Conservation (phyloP, 2,329 filamentous ascomycete species). For the Fusarium sp. region DNA sequence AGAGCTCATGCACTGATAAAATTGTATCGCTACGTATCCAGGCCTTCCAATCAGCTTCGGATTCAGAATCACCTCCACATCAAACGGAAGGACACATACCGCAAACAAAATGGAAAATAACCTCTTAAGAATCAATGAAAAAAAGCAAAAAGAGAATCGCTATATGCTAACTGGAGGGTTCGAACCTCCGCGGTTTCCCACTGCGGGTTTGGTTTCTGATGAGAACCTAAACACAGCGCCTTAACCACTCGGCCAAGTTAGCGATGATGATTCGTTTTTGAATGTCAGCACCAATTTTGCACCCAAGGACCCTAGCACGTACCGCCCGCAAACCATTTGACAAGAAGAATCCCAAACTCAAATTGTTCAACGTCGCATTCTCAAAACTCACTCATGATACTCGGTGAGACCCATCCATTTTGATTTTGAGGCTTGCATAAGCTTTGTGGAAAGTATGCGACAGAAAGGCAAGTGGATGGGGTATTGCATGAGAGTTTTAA, state of each 20-base stretch:
- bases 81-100: too few species aligned
- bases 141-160: conserved; percentile 16
- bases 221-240: conserved; percentile 43
- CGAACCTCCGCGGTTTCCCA: conserved; percentile 44
- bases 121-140: fast-evolving
- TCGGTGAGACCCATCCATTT: not conserved
- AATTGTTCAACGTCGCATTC: not conserved
- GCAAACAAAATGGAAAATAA: too few species aligned
- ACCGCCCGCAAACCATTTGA: fast-evolving
- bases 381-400: not conserved
- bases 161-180: conserved; percentile 42
- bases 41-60: too few species aligned
- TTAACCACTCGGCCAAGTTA: conserved; percentile 45
- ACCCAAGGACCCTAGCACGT: fast-evolving
- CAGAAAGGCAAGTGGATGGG: not conserved
- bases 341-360: not conserved
- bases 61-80: not conserved
- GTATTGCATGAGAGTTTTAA: not conserved
- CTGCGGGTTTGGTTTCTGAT: conserved; percentile 43
- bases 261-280: conserved; percentile 29
- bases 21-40: too few species aligned
- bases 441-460: not conserved
- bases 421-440: too few species aligned
- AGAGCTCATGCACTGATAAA: too few species aligned
- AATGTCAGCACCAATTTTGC: fast-evolving